A percentile compares a stretch with the other conserved stretches of the same genome.
These are phyloP conservation scores for Chalciporus sphaerocephalus DNA, from an alignment of 768 basidiomycete species.

Conservation along the genomic window DNA sequence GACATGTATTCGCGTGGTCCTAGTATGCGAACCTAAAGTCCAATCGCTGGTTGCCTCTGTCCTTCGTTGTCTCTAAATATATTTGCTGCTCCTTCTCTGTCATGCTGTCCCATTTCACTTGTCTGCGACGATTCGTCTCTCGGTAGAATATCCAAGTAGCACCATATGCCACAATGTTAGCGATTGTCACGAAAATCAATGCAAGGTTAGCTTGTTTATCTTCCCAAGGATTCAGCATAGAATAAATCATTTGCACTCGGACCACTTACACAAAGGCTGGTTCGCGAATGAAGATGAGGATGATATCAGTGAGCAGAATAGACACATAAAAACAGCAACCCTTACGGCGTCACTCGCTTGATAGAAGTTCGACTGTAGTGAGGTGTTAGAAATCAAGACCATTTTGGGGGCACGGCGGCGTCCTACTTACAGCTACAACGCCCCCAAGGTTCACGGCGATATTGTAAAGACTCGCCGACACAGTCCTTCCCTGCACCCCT, in stretches of 20 bases:
- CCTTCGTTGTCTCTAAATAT: constrained; percentile 56
- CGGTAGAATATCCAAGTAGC: constrained; percentile 45
- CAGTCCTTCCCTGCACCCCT: constrained; percentile 51
- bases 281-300: background rate
- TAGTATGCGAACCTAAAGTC: constrained; percentile 63
- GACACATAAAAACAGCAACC: background rate
- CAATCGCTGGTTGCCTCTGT: constrained; percentile 52
- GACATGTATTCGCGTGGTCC: too few relatives aligned
- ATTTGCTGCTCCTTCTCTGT: constrained; percentile 48
- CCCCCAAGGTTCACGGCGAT: constrained; percentile 60
- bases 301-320: background rate
- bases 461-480: constrained; percentile 49
- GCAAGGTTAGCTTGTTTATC: constrained; percentile 58
- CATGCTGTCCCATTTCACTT: constrained; percentile 50
- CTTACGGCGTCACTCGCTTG: constrained; percentile 44
- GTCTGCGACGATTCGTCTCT: constrained; percentile 43
- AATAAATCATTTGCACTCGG: too few relatives aligned
- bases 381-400: background rate
- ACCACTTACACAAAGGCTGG: constrained; percentile 1
- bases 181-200: constrained; percentile 49
- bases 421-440: constrained; percentile 41
- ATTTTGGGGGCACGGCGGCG: too few relatives aligned
- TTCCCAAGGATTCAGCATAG: constrained; percentile 9
- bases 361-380: constrained; percentile 49
- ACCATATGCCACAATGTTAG: constrained; percentile 45